Conservation (phyloP, 2,329 filamentous ascomycete genomes). For the Sphaerulina musiva region DNA sequence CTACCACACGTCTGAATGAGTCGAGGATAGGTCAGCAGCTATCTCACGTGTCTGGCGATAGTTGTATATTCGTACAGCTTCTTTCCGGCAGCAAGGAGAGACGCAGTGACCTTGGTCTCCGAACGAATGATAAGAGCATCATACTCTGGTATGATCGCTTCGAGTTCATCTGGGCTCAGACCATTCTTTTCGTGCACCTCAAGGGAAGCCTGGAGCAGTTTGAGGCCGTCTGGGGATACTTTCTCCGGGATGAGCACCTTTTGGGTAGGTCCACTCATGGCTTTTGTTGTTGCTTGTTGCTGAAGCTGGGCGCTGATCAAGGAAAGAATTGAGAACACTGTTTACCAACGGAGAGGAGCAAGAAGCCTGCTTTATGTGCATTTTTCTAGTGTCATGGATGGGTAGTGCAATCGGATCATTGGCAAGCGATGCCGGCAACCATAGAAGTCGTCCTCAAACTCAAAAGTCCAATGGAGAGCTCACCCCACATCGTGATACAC, state of each 20-base stretch:
- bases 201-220: slow-evolving; percentile 58
- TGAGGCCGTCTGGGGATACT: slow-evolving; percentile 69
- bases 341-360: neutral
- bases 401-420: neutral
- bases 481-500: slow-evolving; percentile 2
- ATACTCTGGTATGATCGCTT: slow-evolving; percentile 62
- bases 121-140: slow-evolving; percentile 73
- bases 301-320: neutral
- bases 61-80: slow-evolving; percentile 43
- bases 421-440: slow-evolving; percentile 6
- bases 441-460: neutral
- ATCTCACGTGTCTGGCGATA: neutral
- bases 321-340: neutral
- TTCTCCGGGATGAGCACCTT: slow-evolving; percentile 72
- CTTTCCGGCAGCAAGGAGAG: slow-evolving; percentile 58
- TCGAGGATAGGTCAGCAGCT: neutral
- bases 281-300: slow-evolving; percentile 9
- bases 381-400: neutral
- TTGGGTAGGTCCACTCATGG: slow-evolving; percentile 26
- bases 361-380: neutral
- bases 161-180: slow-evolving; percentile 57
- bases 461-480: slow-evolving; percentile 8
- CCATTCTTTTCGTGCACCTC: slow-evolving; percentile 63
- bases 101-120: slow-evolving; percentile 70
- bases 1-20: slow-evolving; percentile 56